Percentiles rank a stretch among this genome's conserved stretches.
Conservation (phyloP, 208 protist species). For the Strigomonas culicis region DNA sequence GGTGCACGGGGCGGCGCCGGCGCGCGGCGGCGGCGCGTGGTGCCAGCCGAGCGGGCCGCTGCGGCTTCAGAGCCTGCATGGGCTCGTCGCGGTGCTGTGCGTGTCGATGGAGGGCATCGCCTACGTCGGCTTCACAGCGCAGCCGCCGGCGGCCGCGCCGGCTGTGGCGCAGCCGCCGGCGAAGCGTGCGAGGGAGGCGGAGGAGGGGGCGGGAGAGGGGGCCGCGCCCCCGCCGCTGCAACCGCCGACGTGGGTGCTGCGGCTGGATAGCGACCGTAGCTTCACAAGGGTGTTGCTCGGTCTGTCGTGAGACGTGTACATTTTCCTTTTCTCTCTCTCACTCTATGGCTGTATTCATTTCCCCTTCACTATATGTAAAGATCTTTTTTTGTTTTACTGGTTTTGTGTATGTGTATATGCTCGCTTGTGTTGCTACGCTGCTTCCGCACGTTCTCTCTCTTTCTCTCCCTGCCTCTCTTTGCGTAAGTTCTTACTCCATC, state of each 20-base stretch:
- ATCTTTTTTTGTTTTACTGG: not conserved
- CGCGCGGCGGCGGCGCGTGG: slow-evolving; percentile 9
- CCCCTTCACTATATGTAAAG: not conserved
- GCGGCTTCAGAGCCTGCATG: slow-evolving; percentile 28
- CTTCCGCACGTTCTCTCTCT: slow-evolving; percentile 4
- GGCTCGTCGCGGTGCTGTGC: slow-evolving; percentile 65
- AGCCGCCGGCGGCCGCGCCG: not conserved
- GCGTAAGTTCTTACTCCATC: not conserved
- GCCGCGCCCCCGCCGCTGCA: not conserved
- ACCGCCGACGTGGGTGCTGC: not conserved
- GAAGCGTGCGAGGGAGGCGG: not conserved
- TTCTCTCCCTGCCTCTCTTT: slow-evolving; percentile 12
- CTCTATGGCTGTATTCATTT: not conserved
- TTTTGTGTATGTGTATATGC: not conserved
- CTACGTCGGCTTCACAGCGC: slow-evolving; percentile 39
- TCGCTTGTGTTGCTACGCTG: too few relatives aligned
- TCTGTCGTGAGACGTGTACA: not conserved
- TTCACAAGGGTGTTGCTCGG: slow-evolving; percentile 5
- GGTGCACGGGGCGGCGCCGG: not conserved
- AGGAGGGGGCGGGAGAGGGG: not conserved
- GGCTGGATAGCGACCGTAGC: not conserved
- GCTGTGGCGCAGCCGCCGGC: not conserved
- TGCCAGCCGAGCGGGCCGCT: not conserved
- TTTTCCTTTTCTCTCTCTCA: slow-evolving; percentile 2
- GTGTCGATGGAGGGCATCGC: slow-evolving; percentile 45